phyloP scores from a whole-genome alignment of 768 basidiomycete species.

The Hygrophorus pudorinus region DNA sequence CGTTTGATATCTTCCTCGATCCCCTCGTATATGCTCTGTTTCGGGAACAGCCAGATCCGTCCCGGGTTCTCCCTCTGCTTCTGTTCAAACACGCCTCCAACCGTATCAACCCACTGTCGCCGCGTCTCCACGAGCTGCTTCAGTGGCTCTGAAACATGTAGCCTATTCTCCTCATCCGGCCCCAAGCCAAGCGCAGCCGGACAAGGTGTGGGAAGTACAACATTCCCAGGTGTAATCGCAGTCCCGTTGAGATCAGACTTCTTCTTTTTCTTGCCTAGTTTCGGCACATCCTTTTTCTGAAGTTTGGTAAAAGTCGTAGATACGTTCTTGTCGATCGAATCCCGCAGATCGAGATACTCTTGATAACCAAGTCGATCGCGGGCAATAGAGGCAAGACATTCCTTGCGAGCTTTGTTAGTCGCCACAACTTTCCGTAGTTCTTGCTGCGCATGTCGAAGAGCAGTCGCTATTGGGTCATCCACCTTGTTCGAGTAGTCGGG shows the following conservation, averaged over 20 bases:
- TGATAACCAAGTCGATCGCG: slow-evolving; percentile 84
- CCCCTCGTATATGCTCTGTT: slow-evolving; percentile 65
- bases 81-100: slow-evolving; percentile 68
- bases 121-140: slow-evolving; percentile 67
- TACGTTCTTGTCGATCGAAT: slow-evolving; percentile 83
- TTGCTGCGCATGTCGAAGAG: slow-evolving; percentile 79
- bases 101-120: slow-evolving; percentile 64
- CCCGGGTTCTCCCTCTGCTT: slow-evolving; percentile 60
- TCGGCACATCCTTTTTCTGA: slow-evolving; percentile 72
- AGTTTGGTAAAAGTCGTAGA: slow-evolving; percentile 63
- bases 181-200: slow-evolving; percentile 64
- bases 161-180: slow-evolving; percentile 53
- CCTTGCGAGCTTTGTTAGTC: slow-evolving; percentile 77
- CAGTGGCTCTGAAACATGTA: slow-evolving; percentile 60
- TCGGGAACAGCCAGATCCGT: slow-evolving; percentile 69
- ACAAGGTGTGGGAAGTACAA: slow-evolving; percentile 33
- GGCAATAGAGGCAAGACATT: slow-evolving; percentile 63
- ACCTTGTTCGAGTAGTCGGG: slow-evolving; percentile 70
- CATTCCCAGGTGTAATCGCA: slow-evolving; percentile 20
- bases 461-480: slow-evolving; percentile 90
- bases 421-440: slow-evolving; percentile 69
- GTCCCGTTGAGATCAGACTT: slow-evolving; percentile 22
- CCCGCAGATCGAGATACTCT: slow-evolving; percentile 80
- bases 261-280: slow-evolving; percentile 75
- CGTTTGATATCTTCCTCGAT: slow-evolving; percentile 51